Base-by-base conservation (phyloP, 306 rosid genomes). In the Cicer chorassanicum region DNA sequence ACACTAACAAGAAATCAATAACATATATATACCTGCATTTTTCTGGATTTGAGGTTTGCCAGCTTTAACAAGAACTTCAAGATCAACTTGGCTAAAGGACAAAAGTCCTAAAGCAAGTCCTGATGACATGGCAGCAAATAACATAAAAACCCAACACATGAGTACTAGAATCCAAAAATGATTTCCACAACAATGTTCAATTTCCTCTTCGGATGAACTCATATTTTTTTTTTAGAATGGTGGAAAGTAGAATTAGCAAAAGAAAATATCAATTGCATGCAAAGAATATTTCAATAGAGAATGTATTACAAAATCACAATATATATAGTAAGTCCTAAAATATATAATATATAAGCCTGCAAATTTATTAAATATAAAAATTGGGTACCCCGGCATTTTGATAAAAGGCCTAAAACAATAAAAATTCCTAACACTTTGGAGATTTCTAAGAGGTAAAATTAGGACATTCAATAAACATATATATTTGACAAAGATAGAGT, bases 81-180 rank as follows among this genome's bases (percentile, higher is more conserved):
- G 92, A 81, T 91, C 92, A 78, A 89, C 86, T 72, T 84, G 82
- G 80, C 88, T 87, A 50, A 87, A 88, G 57, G 92, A 91, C 84
- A 87, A 65, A 65, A 91, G 89, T 56, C 94, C 92, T 29, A 91
- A 68, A 55, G 97, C 86, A 79, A 89, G 90, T 51, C 92, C 92
- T 0, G 92, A 89, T 61, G 88, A 84, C 21, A 80, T 74, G 9
- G 92, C 85, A 72, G 89, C 87, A 84, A 87, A 87, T 41, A 70
- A 55, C 73, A 89, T 78, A 81, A 81, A 83, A 56, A 36, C 82
- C 43, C 75, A 74, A 79, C 82, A 74, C 40, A 83, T 65, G 42
- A 53, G 3, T 46, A 84, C 44, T 36, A 82, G 80, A 74, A 81
- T 2, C 93, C 89, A 89, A 77, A 89, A 91, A 43, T 73, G 71